phyloP scores from a whole-genome alignment of 495 filamentous ascomycete species.

The Penicillium paradoxum region DNA sequence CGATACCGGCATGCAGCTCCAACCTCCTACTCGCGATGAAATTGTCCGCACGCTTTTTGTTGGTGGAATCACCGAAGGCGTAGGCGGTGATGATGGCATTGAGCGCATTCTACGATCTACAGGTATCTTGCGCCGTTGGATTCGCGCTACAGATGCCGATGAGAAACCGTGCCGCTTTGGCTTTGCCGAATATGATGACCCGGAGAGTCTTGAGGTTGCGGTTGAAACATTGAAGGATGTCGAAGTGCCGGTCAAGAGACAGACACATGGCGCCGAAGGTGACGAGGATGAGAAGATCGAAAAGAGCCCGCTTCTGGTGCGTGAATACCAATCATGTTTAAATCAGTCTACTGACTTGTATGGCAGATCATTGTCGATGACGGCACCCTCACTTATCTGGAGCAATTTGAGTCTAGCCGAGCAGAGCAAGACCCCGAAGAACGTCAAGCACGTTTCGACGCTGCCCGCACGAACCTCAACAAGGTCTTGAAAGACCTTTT shows the following conservation, averaged over 20 bases:
- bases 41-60: conserved; percentile 87
- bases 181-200: conserved; percentile 95
- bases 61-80: conserved; percentile 74
- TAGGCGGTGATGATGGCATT: conserved; percentile 73
- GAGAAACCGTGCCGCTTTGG: conserved; percentile 85
- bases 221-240: conserved; percentile 83
- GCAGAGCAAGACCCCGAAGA: conserved; percentile 62
- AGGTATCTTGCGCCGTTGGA: conserved; percentile 80
- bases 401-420: conserved; percentile 65
- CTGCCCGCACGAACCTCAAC: conserved; percentile 60
- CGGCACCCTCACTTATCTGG: conserved; percentile 70
- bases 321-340: conserved; percentile 5
- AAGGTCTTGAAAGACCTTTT: conserved; percentile 64
- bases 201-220: conserved; percentile 79
- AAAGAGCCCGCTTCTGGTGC: conserved; percentile 60
- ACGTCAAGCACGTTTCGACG: conserved; percentile 61
- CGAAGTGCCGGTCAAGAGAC: conserved; percentile 76
- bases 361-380: conserved; percentile 71
- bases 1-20: conserved; percentile 70
- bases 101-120: conserved; percentile 75
- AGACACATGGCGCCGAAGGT: conserved; percentile 42
- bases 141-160: conserved; percentile 72
- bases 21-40: conserved; percentile 86
- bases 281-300: conserved; percentile 58
- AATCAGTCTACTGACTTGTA: conserved; percentile 10